Evolutionary conservation across 202 grass and related monocot species (phyloP), one percentile per base, ranked within the genome.

Genomic region (Hordeum pubiflorum): DNA sequence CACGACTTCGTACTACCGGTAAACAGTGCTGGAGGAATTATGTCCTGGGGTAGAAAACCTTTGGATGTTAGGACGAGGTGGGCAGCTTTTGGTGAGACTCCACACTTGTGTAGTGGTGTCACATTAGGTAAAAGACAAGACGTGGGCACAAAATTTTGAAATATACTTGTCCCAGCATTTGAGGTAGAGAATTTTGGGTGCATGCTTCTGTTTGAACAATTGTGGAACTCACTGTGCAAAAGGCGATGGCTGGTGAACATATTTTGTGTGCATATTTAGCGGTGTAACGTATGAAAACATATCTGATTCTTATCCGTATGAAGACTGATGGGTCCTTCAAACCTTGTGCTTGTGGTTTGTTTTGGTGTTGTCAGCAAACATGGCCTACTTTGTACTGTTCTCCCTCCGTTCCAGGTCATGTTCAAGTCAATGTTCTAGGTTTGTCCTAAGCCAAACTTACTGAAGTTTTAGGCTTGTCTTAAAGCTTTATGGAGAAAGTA

Each of bases 1-100:
- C 39, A 86, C 83, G 18, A 79, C 83, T 74, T 89, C 87, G 14
- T 86, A 82, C 68, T 89, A 89, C 68, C 66, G 87, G 36, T 89
- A 61, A 81, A 67, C 50, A 79, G 46, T 67, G 21, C 4, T 10
- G 6, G 9, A 78, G 58, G 32, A 55, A 74, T 11, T 68, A 54
- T 13, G 5, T 17, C 32, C 17, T 74, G 59, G 39, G n/a, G 74
- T 69, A 79, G 66, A 79, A 10, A 37, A 39, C 40, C 8, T 31
- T 14, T 58, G 44, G 72, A 74, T 60, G 37, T 82, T 78, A 40
- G 83, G 57, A 73, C 14, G 9, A 74, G 50, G 20, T 65, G 26
- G 13, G 0, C 26, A 78, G 58, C 59, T 85, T 85, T 46, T 34
- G 18, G 78, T 5, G 12, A 34, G 34, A 58, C 10, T 31, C 15